phyloP scores from a whole-genome alignment of 148 eudicot species.

The Rhododendron henanense region DNA sequence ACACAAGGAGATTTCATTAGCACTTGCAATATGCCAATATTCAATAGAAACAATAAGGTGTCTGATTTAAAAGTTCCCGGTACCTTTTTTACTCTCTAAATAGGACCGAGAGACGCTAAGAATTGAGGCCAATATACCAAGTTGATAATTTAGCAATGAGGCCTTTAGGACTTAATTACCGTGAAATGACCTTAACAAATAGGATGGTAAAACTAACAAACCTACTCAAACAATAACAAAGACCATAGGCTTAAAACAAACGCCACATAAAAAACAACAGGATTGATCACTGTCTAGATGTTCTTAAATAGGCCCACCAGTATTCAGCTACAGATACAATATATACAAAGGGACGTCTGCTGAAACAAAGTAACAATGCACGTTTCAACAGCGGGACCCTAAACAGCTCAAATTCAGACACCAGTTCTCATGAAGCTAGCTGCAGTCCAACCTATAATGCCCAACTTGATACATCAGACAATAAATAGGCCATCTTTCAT shows the following conservation, averaged over 20 bases:
- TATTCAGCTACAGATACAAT: neutral
- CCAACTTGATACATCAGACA: neutral
- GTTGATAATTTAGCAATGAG: neutral
- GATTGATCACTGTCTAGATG: neutral
- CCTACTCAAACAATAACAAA: neutral
- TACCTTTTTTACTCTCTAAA: neutral
- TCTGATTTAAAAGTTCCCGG: neutral
- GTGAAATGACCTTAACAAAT: neutral
- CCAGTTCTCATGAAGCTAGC: neutral
- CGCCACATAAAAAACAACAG: neutral
- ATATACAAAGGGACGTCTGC: neutral
- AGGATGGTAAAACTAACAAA: neutral
- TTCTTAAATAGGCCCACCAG: neutral
- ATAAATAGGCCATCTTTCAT: neutral
- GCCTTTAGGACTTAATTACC: neutral
- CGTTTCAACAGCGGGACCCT: neutral
- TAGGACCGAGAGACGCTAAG: neutral
- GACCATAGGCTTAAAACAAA: neutral
- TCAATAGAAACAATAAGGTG: neutral
- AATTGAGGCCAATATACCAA: neutral
- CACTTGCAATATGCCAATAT: neutral
- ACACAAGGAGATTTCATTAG: neutral
- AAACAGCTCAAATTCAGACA: neutral
- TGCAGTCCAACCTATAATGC: neutral
- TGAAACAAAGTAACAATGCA: neutral